These are phyloP conservation scores for Pisolithus albus DNA, from an alignment of 768 basidiomycete species.

Conservation along the genomic window DNA sequence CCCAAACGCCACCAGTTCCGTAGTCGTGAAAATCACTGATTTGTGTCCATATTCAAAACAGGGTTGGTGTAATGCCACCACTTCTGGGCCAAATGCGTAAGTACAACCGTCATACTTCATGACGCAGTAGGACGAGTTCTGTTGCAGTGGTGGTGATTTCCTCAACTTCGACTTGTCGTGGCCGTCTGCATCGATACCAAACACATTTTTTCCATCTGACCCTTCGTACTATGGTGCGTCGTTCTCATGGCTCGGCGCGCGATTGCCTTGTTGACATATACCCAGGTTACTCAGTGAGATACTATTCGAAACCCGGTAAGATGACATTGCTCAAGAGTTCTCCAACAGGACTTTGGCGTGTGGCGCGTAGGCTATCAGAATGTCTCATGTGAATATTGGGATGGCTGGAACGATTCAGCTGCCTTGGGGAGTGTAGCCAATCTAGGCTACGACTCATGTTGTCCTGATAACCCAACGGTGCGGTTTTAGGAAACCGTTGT, in stretches of 20 bases:
- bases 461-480: constrained; percentile 63
- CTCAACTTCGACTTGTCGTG: constrained; percentile 82
- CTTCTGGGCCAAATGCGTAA: constrained; percentile 55
- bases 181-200: constrained; percentile 64
- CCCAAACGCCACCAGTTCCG: constrained; percentile 50
- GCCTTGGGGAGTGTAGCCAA: constrained; percentile 63
- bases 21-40: constrained; percentile 76
- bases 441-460: constrained; percentile 58
- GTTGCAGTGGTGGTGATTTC: constrained; percentile 52
- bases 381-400: constrained; percentile 63
- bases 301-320: neutral
- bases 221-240: constrained; percentile 52
- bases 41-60: constrained; percentile 57
- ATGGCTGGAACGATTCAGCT: constrained; percentile 47
- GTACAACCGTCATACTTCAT: constrained; percentile 16
- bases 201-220: constrained; percentile 71
- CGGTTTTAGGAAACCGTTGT: constrained; percentile 6
- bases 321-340: neutral
- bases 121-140: constrained; percentile 1
- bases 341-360: constrained; percentile 68
- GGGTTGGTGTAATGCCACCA: constrained; percentile 71
- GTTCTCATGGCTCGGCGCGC: neutral
- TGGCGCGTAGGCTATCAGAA: constrained; percentile 74
- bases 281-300: constrained; percentile 35
- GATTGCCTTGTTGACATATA: constrained; percentile 28